Evolutionary conservation across 176 grass and related monocot species (phyloP).

Genomic region (sorghum (Sorghum bicolor)): DNA sequence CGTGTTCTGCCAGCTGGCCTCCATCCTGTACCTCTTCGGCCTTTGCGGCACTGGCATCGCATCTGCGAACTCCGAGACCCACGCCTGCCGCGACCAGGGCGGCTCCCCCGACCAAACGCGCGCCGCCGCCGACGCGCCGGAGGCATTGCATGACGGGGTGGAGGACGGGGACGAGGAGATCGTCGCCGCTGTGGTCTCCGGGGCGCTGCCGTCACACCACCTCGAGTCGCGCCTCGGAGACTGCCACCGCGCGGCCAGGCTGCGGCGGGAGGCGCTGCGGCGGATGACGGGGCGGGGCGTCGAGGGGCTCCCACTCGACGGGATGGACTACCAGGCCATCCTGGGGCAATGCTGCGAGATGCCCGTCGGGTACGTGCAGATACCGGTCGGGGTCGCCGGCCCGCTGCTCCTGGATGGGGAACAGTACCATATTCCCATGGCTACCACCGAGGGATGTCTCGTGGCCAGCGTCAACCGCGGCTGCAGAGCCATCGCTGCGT

Average conservation of each 20-base stretch:
- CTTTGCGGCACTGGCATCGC: conserved; percentile 28
- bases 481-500: conserved; percentile 51
- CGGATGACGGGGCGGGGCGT: conserved; percentile 50
- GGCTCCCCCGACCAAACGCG: background rate
- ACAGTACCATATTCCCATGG: conserved; percentile 62
- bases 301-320: conserved; percentile 62
- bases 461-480: conserved; percentile 77
- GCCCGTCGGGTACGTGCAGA: conserved; percentile 64
- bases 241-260: conserved; percentile 46
- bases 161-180: conserved; percentile 59
- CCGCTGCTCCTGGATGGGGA: conserved; percentile 58
- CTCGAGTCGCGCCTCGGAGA: conserved; percentile 54
- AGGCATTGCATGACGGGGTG: conserved; percentile 34
- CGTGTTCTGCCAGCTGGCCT: conserved; percentile 54
- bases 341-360: conserved; percentile 71
- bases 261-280: conserved; percentile 62
- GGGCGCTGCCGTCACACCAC: conserved; percentile 41
- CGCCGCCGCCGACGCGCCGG: background rate
- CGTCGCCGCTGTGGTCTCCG: conserved; percentile 42
- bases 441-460: conserved; percentile 76
- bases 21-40: conserved; percentile 51
- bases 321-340: conserved; percentile 64
- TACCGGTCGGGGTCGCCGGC: conserved; percentile 64
- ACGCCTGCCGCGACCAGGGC: background rate
- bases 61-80: conserved; percentile 20